Evolutionary conservation across 2,329 filamentous ascomycete species (phyloP), one percentile per base, ranked within the genome.

Genomic region (Colletotrichum theobromicola): DNA sequence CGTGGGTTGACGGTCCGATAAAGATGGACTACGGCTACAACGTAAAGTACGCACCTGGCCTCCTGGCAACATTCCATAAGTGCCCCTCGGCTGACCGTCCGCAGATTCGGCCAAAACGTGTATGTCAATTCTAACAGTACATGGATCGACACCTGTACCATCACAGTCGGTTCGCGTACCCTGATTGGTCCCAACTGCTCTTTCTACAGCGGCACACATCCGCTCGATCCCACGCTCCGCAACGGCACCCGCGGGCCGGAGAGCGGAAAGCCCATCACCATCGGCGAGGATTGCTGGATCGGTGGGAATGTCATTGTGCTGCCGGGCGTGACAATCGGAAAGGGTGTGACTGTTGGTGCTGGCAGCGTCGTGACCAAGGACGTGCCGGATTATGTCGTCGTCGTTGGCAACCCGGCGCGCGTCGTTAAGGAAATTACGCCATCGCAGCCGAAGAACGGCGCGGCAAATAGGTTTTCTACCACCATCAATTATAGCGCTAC

Each of bases 271-370:
- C 90, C 93, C 12, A 94, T 98, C 75, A 89, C 87, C 37, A 91
- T 98, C 67, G 94, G 93, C 0, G 93, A 95, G 77, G 95, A 98
- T 84, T 94, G 94, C 83, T 95, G 94, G 94, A 84, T 96, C 34
- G 94, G 93, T 2, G 94, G 94, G 0, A 93, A 92, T 79, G 92
- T 91, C 7, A 90, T 88, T 26, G 90, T 98, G 21, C 85, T 96
- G 57, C 92, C 94, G 0, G 95, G 95, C 0, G 92, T 98, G 28
- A 96, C 90, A 1, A 93, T 98, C 77, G 95, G 95, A 0, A 88
- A 89, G 69, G 95, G 95, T 0, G 88, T 87, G 6, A 94, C 93
- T 0, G 88, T 98, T 75, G 95, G 94, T 1, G 95, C 95, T 2
- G 94, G 93, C 2, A 95, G 93, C 81, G 94, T 97, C 5, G 95